Evolutionary conservation across 495 filamentous ascomycete genomes (phyloP), one percentile per base, ranked within the genome.

Genomic region (Endocarpon pusillum): DNA sequence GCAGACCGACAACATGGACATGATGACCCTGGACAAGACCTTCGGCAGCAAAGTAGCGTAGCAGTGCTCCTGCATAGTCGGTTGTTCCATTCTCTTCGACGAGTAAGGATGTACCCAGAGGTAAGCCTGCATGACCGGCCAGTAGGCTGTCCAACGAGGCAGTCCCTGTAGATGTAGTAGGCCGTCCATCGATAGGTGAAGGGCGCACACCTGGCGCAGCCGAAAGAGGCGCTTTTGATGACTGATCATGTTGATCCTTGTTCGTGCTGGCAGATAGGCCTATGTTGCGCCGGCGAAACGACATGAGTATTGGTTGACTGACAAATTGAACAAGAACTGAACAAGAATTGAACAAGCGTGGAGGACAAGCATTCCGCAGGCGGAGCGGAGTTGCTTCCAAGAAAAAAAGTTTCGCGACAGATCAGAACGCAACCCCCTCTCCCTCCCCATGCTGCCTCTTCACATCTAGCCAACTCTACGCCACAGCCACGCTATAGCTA

Each of bases 31-130:
- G 91, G 11, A 92, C 71, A 3, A 94, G 67, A 0, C 89, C 89
- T 55, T 97, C 86, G 1, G 87, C 86, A 1, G 82, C 91, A 58
- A 84, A 96, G 48, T 85, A 94, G 29, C 80, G 66, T 14, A 94
- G 61, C 39, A 97, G 61, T 34, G 77, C 66, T 1, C 83, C 83
- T 0, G 80, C 78, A 56, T 87, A 97, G 44, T 97, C 89, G 1
- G 89, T 97, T 12, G 86, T 94, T 2, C 87, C 89, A 44, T 75
- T 80, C 43, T 97, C 89, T 44, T 85, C 83, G n/a, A 96, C 54
- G 15, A 97, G 53, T 3, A 96, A 45, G 1, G 71, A 75, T 19
- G 68, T 86, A 0, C 89, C 87, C 12, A 96, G 60, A 1, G 83
- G 70, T 1, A 96, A 64, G 0, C 91, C 89, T n/a, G 75, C 69